These are phyloP conservation scores for Ascochyta clinopodiicola DNA, from an alignment of 2,329 filamentous ascomycete genomes.

Conservation along the genomic window DNA sequence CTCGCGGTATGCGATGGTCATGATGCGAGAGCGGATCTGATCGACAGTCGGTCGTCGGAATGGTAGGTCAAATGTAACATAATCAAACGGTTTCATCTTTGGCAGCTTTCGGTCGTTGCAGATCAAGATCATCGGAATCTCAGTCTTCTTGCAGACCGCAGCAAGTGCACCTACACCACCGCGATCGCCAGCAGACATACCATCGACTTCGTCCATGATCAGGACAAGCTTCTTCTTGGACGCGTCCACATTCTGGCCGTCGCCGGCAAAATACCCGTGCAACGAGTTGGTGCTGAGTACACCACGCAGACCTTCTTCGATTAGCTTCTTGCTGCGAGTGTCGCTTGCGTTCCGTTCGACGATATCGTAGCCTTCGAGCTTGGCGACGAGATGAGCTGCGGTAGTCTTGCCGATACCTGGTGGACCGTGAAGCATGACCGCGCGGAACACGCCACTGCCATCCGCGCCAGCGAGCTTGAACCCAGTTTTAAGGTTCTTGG, in stretches of 20 bases:
- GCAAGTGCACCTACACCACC: slow-evolving; percentile 94
- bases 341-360: slow-evolving; percentile 97
- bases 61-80: slow-evolving; percentile 79
- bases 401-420: slow-evolving; percentile 98
- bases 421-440: slow-evolving; percentile 94
- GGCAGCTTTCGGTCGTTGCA: slow-evolving; percentile 92
- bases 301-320: slow-evolving; percentile 86
- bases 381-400: slow-evolving; percentile 91
- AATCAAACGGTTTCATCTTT: slow-evolving; percentile 99
- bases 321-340: slow-evolving; percentile 91
- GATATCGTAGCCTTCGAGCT: slow-evolving; percentile 90
- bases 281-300: slow-evolving; percentile 94
- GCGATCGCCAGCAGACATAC: slow-evolving; percentile 96
- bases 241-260: slow-evolving; percentile 78
- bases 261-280: slow-evolving; percentile 85
- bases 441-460: slow-evolving; percentile 80
- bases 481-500: slow-evolving; percentile 75
- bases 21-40: slow-evolving; percentile 88
- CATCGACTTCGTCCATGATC: slow-evolving; percentile 99
- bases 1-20: slow-evolving; percentile 94
- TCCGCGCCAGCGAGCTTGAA: slow-evolving; percentile 86
- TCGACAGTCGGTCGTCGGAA: slow-evolving; percentile 91
- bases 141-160: slow-evolving; percentile 92
- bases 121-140: slow-evolving; percentile 94
- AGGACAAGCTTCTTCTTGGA: slow-evolving; percentile 92